Evolutionary conservation across 1,139 yeast species (phyloP), one percentile per base, ranked within the genome.

Genomic region (Kodamaea sp.): DNA sequence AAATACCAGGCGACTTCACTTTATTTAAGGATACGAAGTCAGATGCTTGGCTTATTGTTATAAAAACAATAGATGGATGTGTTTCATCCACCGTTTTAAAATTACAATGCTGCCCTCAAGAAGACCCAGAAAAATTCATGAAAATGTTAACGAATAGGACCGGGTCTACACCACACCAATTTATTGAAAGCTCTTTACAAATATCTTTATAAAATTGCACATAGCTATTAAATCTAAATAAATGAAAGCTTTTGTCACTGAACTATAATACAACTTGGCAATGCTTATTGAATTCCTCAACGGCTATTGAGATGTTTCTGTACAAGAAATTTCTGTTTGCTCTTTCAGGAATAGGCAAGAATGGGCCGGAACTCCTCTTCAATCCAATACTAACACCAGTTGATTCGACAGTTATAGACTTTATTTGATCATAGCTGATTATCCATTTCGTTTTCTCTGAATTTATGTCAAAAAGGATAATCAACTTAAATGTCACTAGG

Each of bases 271-370:
- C 53, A 8, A 73, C 73, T 49, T 70, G 77, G 46, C 78, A 73
- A 39, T 70, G 75, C 64, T 81, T 80, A 58, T 89, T 89, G 62
- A 73, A 88, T 50, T 83, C 88, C 27, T 73, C 75, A 9, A 88
- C 97, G 1, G 97, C 97, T 43, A 84, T 63, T 5, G 83, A 84
- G 50, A 92, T 86, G 53, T 78, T 79, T 47, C 70, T 75, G 67
- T 88, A 89, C 46, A 92, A 63, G 60, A 78, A 83, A 42, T 71
- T 69, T 49, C 92, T 72, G 43, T 82, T 80, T 6, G 74, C 63
- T 33, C 71, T 68, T 42, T 87, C 95, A 0, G 87, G 80, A 30
- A 90, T 72, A 1, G 97, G 96, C 38, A 92, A 78, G 57, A 92
- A 89, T 5, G 75, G 73, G 1, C 92, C 92, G 32, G 74, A 76